These are phyloP conservation scores for Acanthamoeba royreba DNA, from an alignment of 208 protist species.

Conservation along the genomic window DNA sequence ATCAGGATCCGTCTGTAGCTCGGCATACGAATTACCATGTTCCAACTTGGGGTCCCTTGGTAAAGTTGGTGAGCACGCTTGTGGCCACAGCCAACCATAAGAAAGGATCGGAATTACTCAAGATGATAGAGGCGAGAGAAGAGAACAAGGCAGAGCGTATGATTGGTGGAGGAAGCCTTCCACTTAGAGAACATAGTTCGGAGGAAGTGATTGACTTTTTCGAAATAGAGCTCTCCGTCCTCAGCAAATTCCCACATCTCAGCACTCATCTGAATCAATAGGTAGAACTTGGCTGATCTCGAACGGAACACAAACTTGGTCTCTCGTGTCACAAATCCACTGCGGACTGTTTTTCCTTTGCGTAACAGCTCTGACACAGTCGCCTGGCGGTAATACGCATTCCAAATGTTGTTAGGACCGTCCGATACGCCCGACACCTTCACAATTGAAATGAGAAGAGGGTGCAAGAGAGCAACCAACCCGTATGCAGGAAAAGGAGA, in stretches of 20 bases:
- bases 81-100: neutral
- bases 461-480: neutral
- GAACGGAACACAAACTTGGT: constrained; percentile 82
- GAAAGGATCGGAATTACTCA: neutral
- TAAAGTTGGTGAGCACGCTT: neutral
- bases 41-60: neutral
- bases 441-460: constrained; percentile 31
- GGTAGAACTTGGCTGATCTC: constrained; percentile 67
- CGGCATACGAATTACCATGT: neutral
- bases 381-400: neutral
- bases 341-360: constrained; percentile 50
- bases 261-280: constrained; percentile 75
- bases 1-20: neutral
- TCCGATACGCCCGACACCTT: no score
- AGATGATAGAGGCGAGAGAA: neutral
- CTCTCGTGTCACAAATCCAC: constrained; percentile 66
- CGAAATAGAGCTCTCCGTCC: constrained; percentile 75
- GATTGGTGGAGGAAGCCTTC: neutral
- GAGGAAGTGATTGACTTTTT: constrained; percentile 67
- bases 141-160: neutral
- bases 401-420: neutral
- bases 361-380: constrained; percentile 56
- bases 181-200: constrained; percentile 51
- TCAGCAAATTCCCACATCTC: constrained; percentile 80
- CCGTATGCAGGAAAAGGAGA: constrained; percentile 53